A percentile compares a stretch with the other conserved stretches of the same genome.
phyloP scores from a whole-genome alignment of 2,329 filamentous ascomycete species.

The Fusarium sp. region DNA sequence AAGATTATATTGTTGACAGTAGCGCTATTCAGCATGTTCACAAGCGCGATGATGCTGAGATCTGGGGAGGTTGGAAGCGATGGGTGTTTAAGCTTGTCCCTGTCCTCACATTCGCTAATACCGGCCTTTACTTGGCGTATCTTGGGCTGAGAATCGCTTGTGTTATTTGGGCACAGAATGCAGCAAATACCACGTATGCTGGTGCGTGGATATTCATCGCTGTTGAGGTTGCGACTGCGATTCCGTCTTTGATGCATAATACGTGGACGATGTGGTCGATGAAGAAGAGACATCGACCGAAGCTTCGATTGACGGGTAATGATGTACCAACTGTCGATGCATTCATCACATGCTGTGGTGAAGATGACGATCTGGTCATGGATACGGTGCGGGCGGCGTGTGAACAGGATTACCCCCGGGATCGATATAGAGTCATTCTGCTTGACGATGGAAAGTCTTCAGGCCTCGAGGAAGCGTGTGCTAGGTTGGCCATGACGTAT shows the following conservation, averaged over 20 bases:
- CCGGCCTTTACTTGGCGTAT: constrained; percentile 60
- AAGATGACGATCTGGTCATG: constrained; percentile 67
- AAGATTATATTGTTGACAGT: constrained; percentile 48
- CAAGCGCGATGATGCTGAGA: constrained; percentile 59
- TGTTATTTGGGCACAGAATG: constrained; percentile 63
- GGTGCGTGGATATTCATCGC: constrained; percentile 70
- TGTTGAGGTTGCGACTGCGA: constrained; percentile 65
- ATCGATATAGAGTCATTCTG: constrained; percentile 66
- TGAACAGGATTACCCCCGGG: constrained; percentile 65
- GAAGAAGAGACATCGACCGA: constrained; percentile 65
- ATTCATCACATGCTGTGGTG: constrained; percentile 69
- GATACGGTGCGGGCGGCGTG: constrained; percentile 69
- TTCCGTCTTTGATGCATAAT: constrained; percentile 69
- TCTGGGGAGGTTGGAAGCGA: constrained; percentile 60
- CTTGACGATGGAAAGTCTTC: constrained; percentile 66
- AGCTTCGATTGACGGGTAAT: constrained; percentile 63
- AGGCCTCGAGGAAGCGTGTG: constrained; percentile 56
- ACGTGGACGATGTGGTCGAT: constrained; percentile 69
- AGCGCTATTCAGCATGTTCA: constrained; percentile 56
- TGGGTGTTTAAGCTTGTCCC: constrained; percentile 55
- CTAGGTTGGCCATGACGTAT: constrained; percentile 54
- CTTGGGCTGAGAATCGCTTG: constrained; percentile 65
- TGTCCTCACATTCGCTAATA: constrained; percentile 56
- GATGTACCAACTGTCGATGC: constrained; percentile 67
- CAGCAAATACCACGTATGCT: constrained; percentile 55